These are phyloP conservation scores for Tylopilus plumbeoviolaceoides DNA, from an alignment of 768 basidiomycete genomes.

Conservation along the genomic window DNA sequence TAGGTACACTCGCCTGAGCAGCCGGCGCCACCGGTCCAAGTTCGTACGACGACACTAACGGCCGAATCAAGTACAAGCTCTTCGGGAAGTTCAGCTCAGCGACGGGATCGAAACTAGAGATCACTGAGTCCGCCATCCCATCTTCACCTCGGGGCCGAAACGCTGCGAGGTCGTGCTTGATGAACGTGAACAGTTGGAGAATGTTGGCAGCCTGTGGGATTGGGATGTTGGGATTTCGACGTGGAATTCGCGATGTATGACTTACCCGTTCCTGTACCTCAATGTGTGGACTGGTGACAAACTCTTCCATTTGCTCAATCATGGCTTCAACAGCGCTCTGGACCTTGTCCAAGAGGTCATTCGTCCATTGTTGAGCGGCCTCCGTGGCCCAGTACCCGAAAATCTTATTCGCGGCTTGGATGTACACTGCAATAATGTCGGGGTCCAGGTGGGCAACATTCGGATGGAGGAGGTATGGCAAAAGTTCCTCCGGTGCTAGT, in stretches of 20 bases:
- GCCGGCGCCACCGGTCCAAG: conserved; percentile 77
- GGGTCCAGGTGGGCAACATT: conserved; percentile 52
- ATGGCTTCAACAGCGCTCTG: conserved; percentile 61
- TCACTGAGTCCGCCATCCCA: conserved; percentile 35
- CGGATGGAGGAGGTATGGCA: conserved; percentile 65
- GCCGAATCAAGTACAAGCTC: conserved; percentile 80
- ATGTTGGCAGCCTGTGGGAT: conserved; percentile 71
- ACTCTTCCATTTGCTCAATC: conserved; percentile 51
- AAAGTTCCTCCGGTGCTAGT: conserved; percentile 68
- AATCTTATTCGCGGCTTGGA: conserved; percentile 81
- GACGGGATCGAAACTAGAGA: conserved; percentile 37
- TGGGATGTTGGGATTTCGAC: conserved; percentile 1
- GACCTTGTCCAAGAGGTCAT: conserved; percentile 62
- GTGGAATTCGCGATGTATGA: conserved; percentile 3
- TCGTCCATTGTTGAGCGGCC: conserved; percentile 72
- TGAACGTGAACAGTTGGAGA: conserved; percentile 68
- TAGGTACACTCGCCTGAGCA: conserved; percentile 77
- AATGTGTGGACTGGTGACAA: conserved; percentile 61
- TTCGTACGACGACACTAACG: conserved; percentile 72
- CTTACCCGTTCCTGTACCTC: conserved; percentile 92
- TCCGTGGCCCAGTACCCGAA: conserved; percentile 84
- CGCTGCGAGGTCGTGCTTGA: conserved; percentile 64
- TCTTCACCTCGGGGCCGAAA: conserved; percentile 42
- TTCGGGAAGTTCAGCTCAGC: conserved; percentile 67
- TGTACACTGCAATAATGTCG: conserved; percentile 70